Evolutionary conservation across 495 filamentous ascomycete genomes (phyloP), one percentile per base, ranked within the genome.

Genomic region (Penicillium verhagenii): DNA sequence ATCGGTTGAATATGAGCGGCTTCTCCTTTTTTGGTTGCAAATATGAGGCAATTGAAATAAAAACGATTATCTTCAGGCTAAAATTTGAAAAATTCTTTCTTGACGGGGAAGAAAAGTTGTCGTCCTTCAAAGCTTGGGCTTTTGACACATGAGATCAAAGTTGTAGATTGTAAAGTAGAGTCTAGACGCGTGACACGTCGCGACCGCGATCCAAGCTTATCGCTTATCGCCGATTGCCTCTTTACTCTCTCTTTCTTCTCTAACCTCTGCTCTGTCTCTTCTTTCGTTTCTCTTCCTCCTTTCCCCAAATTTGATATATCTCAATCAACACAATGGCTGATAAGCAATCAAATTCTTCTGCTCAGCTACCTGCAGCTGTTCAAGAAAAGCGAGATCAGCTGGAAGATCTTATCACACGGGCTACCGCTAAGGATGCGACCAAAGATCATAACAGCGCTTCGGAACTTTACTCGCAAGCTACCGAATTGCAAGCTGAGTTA

Each of bases 401-500:
- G 29, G 59, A 69, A 19, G 61, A 72, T 31, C 73, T 89, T 33
- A 80, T 77, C 47, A 75, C 79, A 39, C 72, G 79, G 53, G 87
- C 87, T 21, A 78, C 81, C 24, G 80, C 83, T 14, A 83, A 88
- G 59, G 96, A 94, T 70, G 85, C 86, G 11, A 84, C 87, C 57
- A 96, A 93, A 75, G 86, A 96, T 62, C 93, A 91, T 66, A 83
- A 85, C 54, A 81, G 84, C 38, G 90, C 94, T 23, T 82, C 91
- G 19, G 94, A 97, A 66, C 72, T 89, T 39, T 99, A 91, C 71
- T 89, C 90, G 7, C 83, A 89, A 53, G 94, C 94, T 16, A 88
- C 89, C 37, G 91, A 94, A 67, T 76, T 97, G 54, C 94, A 99
- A 67, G 90, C 90, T 47, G 83, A 89, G 68, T 78, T 96, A 66